Evolutionary conservation across 768 basidiomycete genomes (phyloP).

Genomic region (Agaricus subrufescens): DNA sequence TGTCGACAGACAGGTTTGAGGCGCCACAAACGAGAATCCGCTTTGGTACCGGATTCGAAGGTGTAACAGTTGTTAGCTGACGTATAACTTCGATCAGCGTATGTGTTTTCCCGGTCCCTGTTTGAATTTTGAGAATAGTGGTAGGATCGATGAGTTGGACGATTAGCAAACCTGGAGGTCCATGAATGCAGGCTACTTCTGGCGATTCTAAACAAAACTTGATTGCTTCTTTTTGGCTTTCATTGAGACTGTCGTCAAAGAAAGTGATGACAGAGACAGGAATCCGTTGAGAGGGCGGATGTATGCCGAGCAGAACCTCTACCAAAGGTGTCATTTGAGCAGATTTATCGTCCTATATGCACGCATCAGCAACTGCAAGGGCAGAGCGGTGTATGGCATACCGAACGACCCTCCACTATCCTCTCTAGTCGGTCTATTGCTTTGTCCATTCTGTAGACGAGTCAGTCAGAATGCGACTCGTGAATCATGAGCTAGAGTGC

Average conservation of each 20-base stretch:
- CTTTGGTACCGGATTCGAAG: conserved; percentile 44
- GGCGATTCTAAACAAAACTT: conserved; percentile 74
- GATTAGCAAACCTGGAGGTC: conserved; percentile 72
- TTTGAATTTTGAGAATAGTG: background rate
- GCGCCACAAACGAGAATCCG: conserved; percentile 88
- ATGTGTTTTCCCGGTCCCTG: conserved; percentile 92
- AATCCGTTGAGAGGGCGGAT: conserved; percentile 35
- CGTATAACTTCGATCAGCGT: conserved; percentile 92
- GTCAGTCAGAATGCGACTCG: background rate
- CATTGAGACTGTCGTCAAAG: conserved; percentile 75
- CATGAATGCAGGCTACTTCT: conserved; percentile 91
- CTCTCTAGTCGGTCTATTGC: conserved; percentile 64
- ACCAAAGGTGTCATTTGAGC: conserved; percentile 46
- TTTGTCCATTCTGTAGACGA: conserved; percentile 72
- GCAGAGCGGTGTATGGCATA: background rate
- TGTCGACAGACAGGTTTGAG: conserved; percentile 93
- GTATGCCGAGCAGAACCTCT: conserved; percentile 69
- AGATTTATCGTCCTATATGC: conserved; percentile 32
- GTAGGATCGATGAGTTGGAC: background rate
- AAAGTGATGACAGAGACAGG: conserved; percentile 46
- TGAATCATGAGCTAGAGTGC: background rate
- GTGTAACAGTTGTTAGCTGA: conserved; percentile 56
- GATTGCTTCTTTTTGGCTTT: conserved; percentile 81
- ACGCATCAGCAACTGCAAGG: conserved; percentile 12
- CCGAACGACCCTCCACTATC: conserved; percentile 17